Evolutionary conservation across 352 stramenopile species (phyloP).

Genomic region (Albugo laibachii): DNA sequence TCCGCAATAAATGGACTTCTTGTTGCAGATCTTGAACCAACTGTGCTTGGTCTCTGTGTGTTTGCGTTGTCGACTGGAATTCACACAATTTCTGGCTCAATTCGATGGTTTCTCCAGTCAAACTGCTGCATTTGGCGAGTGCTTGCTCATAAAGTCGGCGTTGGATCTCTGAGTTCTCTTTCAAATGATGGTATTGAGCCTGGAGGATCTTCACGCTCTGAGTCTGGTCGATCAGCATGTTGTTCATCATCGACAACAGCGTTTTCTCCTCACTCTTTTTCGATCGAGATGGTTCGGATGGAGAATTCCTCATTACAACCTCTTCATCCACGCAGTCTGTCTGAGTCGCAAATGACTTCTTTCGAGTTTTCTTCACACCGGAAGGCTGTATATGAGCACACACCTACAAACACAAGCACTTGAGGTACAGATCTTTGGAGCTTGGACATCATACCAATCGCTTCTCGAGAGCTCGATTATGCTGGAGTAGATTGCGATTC

Average conservation of each 20-base stretch:
- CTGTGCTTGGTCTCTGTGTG: conserved; percentile 13
- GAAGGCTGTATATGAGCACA: too few relatives aligned
- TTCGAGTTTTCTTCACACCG: too few relatives aligned
- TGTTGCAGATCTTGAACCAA: conserved; percentile 17
- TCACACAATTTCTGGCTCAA: conserved; percentile 22
- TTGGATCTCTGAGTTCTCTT: conserved; percentile 18
- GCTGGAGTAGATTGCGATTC: too few relatives aligned
- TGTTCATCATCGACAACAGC: conserved; percentile 4
- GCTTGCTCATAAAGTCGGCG: conserved; percentile 19
- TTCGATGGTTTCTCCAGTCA: conserved; percentile 11
- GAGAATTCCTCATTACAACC: too few relatives aligned
- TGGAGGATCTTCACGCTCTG: conserved; percentile 33
- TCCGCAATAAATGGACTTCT: conserved; percentile 26
- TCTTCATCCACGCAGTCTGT: too few relatives aligned
- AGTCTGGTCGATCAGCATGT: conserved; percentile 12
- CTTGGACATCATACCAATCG: too few relatives aligned
- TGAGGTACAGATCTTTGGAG: too few relatives aligned
- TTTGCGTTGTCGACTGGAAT: conserved; percentile 19
- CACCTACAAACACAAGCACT: too few relatives aligned
- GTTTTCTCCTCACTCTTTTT: too few relatives aligned
- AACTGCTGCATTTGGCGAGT: background rate
- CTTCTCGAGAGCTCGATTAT: too few relatives aligned
- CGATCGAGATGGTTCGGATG: too few relatives aligned
- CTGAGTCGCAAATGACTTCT: too few relatives aligned
- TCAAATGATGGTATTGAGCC: conserved; percentile 22